Evolutionary conservation across 805 yeast species (phyloP), one percentile per base, ranked within the genome.

Genomic region (Diddensiella caesifluorescens): DNA sequence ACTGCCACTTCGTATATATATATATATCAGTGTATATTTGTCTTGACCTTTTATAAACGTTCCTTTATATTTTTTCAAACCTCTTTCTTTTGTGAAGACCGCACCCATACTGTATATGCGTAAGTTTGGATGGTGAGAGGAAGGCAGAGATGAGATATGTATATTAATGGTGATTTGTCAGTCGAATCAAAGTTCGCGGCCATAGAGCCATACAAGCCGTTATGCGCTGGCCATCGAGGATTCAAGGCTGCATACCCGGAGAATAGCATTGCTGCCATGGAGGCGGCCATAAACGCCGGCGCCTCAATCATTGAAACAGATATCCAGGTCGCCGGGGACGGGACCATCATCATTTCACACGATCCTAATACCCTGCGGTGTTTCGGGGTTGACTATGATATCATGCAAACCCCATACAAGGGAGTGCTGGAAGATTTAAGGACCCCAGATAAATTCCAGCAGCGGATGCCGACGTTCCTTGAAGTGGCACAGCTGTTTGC

Each of bases 331-430:
- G 63, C 79, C 1, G 50, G 54, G 2, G 83, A 77, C 51, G 74
- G 74, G n/a, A 63, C 64, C 3, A 69, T 76, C 2, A 75, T 77
- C 15, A 62, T 77, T 37, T 71, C 72, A 47, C 83, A 77, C 50
- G 83, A 77, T 45, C 60, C 69, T 3, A 59, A 55, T 36, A 68
- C 80, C 0, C 71, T 69, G 4, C 66, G 83, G 40, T 65, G 69
- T 27, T 77, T 74, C 62, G 63, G 70, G 39, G 53, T 57, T 28
- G 56, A 69, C 28, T 43, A 55, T 32, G 54, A 52, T 5, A 70
- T 77, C 43, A 57, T 61, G 9, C 62, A 67, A 3, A 60, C 71
- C 1, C 57, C 43, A 38, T 66, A 50, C 57, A 42, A 35, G 18
- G 67, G 65, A 2, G 69, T 60, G 4, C 52, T 75, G 37, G 64